Conservation (phyloP, 257 asterid genomes). For the Solanum rostratum region DNA sequence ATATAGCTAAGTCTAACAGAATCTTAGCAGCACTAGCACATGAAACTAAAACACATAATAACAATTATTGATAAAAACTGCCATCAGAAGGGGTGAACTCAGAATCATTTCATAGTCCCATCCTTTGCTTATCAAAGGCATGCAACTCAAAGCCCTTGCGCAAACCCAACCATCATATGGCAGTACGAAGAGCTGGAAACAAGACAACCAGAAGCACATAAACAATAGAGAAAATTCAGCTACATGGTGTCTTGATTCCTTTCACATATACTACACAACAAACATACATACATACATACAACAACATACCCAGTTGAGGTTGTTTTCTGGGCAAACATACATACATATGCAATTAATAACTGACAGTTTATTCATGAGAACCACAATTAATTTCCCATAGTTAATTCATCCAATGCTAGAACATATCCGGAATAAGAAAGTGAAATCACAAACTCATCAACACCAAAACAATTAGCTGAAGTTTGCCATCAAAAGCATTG, state of each 20-base stretch:
- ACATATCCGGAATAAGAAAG: neutral
- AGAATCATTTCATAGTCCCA: neutral
- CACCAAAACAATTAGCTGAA: neutral
- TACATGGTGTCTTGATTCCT: neutral
- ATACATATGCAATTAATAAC: neutral
- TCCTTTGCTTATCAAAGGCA: neutral
- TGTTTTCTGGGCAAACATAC: too few species aligned
- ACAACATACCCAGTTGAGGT: too few species aligned
- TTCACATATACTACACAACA: neutral
- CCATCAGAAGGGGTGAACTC: neutral
- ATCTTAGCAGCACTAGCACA: neutral
- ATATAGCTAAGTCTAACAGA: neutral
- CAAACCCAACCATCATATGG: conserved; percentile 1
- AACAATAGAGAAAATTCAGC: neutral
- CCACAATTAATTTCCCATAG: neutral
- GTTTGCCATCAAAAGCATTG: neutral
- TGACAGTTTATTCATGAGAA: neutral
- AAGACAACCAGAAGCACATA: neutral
- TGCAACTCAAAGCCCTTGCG: conserved; percentile 3
- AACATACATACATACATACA: too few species aligned
- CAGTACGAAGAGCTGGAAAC: neutral
- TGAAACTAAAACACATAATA: neutral
- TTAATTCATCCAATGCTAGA: neutral
- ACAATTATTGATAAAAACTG: neutral
- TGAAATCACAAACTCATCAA: neutral